phyloP scores from a whole-genome alignment of 129 eudicot genomes.

The Saposhnikovia divaricata region DNA sequence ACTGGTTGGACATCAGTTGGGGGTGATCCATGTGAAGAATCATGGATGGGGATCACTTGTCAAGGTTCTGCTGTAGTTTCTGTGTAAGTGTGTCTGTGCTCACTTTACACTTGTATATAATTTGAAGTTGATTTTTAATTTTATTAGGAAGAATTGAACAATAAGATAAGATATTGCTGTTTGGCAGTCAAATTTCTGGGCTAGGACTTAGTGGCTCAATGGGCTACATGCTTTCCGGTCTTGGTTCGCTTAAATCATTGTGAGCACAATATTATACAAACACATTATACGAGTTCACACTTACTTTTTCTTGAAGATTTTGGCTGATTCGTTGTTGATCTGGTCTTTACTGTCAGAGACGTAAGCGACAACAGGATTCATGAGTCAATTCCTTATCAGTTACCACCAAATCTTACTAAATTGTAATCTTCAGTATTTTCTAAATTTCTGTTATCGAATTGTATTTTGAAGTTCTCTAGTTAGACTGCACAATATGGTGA shows the following conservation, averaged over 20 bases:
- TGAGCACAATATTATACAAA: conserved; percentile 24
- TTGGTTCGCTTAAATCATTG: conserved; percentile 62
- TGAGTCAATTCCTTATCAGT: conserved; percentile 73
- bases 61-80: conserved; percentile 74
- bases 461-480: conserved; percentile 5
- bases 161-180: conserved; percentile 16
- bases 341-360: conserved; percentile 40
- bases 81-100: conserved; percentile 43
- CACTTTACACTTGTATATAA: neutral
- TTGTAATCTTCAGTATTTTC: conserved; percentile 39
- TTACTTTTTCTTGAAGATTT: neutral
- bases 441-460: neutral
- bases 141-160: neutral
- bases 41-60: conserved; percentile 88
- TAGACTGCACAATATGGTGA: conserved; percentile 7
- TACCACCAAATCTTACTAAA: conserved; percentile 84
- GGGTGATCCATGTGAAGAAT: conserved; percentile 93
- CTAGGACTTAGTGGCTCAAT: conserved; percentile 70
- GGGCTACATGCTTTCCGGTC: conserved; percentile 73
- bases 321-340: neutral
- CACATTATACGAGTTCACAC: neutral
- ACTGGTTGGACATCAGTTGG: conserved; percentile 69
- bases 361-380: conserved; percentile 79
- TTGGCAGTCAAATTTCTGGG: conserved; percentile 67
- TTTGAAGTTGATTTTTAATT: neutral